phyloP scores from a whole-genome alignment of 352 stramenopile genomes.

The Phytophthora megakarya region DNA sequence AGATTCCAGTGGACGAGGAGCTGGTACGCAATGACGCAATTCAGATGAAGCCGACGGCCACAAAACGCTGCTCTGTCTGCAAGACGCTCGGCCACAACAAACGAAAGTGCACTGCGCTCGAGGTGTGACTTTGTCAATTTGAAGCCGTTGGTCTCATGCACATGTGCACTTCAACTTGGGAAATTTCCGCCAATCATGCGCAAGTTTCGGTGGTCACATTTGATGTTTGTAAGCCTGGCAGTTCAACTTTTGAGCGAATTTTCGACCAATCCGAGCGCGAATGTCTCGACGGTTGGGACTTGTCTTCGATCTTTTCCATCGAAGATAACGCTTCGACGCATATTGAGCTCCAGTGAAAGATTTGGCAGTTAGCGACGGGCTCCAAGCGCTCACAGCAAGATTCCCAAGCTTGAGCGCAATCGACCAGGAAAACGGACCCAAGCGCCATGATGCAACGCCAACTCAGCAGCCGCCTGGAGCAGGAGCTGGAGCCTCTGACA shows the following conservation, averaged over 20 bases:
- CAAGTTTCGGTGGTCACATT: constrained; percentile 1
- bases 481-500: constrained; percentile 7
- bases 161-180: constrained; percentile 24
- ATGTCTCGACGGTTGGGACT: constrained; percentile 28
- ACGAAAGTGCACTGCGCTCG: constrained; percentile 37
- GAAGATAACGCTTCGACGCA: constrained; percentile 52
- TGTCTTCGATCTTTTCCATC: constrained; percentile 55
- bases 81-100: constrained; percentile 54
- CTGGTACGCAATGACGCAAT: constrained; percentile 47
- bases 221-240: constrained; percentile 27
- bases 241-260: constrained; percentile 4
- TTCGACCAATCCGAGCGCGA: constrained; percentile 27
- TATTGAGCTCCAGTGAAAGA: constrained; percentile 51
- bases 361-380: constrained; percentile 49
- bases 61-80: constrained; percentile 49
- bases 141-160: too few species aligned
- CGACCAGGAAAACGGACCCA: constrained; percentile 14
- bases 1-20: constrained; percentile 53
- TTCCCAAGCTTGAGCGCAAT: constrained; percentile 25
- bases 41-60: constrained; percentile 35
- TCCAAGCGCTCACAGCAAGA: constrained; percentile 30
- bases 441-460: constrained; percentile 23
- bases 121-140: constrained; percentile 14
- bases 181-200: constrained; percentile 17
- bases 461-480: neutral